Conservation (phyloP, 2,329 filamentous ascomycete genomes). For the Cryphonectria carpinicola region DNA sequence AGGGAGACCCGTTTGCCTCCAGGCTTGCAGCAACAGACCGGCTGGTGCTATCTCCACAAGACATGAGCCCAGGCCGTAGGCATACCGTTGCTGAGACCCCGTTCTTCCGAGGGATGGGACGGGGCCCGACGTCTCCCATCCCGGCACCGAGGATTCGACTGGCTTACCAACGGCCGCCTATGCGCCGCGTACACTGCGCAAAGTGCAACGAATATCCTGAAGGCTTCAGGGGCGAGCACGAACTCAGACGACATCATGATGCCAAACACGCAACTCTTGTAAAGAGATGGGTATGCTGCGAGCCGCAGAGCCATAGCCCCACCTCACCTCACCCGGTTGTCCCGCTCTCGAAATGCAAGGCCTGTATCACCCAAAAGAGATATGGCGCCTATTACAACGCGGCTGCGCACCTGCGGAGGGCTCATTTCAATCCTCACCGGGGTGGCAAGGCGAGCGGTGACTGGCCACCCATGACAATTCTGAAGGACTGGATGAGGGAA, state of each 20-base stretch:
- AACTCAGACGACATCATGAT: conserved; percentile 71
- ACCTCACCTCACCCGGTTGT: conserved; percentile 52
- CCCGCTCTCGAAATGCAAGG: conserved; percentile 59
- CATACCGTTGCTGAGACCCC: conserved; percentile 54
- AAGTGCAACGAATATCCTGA: conserved; percentile 82
- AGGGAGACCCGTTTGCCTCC: conserved; percentile 36
- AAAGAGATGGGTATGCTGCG: conserved; percentile 60
- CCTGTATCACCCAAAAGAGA: conserved; percentile 59
- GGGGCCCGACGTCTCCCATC: conserved; percentile 48
- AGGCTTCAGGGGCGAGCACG: conserved; percentile 89
- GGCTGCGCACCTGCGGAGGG: conserved; percentile 60
- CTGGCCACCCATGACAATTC: conserved; percentile 60
- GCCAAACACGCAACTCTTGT: conserved; percentile 60
- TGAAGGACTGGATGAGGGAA: conserved; percentile 66
- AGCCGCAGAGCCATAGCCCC: conserved; percentile 46
- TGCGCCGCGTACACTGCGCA: conserved; percentile 75
- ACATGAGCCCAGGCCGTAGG: conserved; percentile 39
- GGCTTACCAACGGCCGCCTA: conserved; percentile 57
- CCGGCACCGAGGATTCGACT: conserved; percentile 44
- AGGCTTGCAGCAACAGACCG: conserved; percentile 36
- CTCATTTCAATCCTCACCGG: conserved; percentile 60
- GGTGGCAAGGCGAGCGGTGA: conserved; percentile 62
- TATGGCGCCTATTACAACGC: conserved; percentile 65
- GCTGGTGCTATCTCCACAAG: conserved; percentile 38
- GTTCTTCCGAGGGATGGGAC: conserved; percentile 44